phyloP scores from a whole-genome alignment of 495 filamentous ascomycete species.

The Friedmanniomyces simplex region DNA sequence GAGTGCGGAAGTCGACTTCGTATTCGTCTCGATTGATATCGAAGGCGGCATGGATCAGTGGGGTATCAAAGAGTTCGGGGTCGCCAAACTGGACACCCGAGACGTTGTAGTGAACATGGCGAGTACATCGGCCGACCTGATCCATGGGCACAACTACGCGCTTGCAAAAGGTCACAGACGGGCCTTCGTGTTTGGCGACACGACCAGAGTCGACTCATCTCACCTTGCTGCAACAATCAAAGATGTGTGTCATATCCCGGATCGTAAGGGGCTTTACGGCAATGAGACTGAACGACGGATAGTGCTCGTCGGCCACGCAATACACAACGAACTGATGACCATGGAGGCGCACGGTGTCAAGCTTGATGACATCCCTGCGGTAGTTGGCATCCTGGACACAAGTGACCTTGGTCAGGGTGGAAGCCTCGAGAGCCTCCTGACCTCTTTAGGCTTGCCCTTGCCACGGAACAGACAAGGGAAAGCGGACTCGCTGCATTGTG shows the following conservation, averaged over 20 bases:
- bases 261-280: not conserved
- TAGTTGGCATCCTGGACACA: not conserved
- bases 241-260: not conserved
- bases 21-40: not conserved
- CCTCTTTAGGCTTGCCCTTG: not conserved
- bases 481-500: not conserved
- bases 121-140: not conserved
- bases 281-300: not conserved
- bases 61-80: not conserved
- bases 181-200: not conserved
- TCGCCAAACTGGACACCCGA: not conserved
- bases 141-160: not conserved
- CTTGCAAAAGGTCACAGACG: not conserved
- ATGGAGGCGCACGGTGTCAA: not conserved
- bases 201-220: not conserved
- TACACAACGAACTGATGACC: not conserved
- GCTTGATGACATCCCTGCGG: not conserved
- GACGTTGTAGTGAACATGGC: not conserved
- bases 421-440: not conserved
- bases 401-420: not conserved
- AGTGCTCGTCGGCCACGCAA: not conserved
- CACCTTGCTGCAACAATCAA: not conserved
- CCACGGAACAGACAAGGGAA: not conserved
- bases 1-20: too few species aligned
- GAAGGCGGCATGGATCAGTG: not conserved